Base-by-base conservation (phyloP, 1,139 yeast genomes). In the Suhomyces terraborum region DNA sequence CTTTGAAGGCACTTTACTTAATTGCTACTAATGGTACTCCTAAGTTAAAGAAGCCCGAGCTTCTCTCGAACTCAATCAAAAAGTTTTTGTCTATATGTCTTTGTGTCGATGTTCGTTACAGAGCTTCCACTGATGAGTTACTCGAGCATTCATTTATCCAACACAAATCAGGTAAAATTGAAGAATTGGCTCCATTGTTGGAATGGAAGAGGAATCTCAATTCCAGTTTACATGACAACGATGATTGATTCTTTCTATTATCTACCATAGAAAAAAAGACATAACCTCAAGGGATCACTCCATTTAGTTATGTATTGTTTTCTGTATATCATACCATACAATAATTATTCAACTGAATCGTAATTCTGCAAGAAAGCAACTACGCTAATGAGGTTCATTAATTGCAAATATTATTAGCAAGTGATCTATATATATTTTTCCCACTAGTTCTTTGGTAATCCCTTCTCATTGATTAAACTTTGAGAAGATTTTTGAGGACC, bases 1-100 rank as follows among this genome's bases (percentile, higher is more conserved):
- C 98, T 61, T 69, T 88, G 56, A 85, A 84, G 62, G 95, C 95
- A 0, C 69, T 88, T 43, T 93, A 88, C 62, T 69, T 93, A 56
- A 93, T 93, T 70, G 98, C 97, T 10, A 88, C 97, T 1, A 91
- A 89, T 59, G 98, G 98, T 46, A 93, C 98, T 1, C 98, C 98
- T 30, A 89, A 89, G 62, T 73, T 93, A 55, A 91, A 88, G 67
- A 78, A 84, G 49, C 97, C 98, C 2, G 96, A 88, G 49, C 64
- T 71, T 39, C 72, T 93, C 45, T 83, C 94, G 14, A 74, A 82
- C 51, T 83, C 85, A 28, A 84, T 94, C 49, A 91, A 91, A 71
- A 81, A 86, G 56, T 93, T 93, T 59, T 73, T 93, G 58, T 83
- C 94, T 38, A 91, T 89, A 40, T 93, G 98, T 68, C 73, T 93